These are phyloP conservation scores for Collybia sp. DNA, from an alignment of 768 basidiomycete genomes.

Conservation along the genomic window DNA sequence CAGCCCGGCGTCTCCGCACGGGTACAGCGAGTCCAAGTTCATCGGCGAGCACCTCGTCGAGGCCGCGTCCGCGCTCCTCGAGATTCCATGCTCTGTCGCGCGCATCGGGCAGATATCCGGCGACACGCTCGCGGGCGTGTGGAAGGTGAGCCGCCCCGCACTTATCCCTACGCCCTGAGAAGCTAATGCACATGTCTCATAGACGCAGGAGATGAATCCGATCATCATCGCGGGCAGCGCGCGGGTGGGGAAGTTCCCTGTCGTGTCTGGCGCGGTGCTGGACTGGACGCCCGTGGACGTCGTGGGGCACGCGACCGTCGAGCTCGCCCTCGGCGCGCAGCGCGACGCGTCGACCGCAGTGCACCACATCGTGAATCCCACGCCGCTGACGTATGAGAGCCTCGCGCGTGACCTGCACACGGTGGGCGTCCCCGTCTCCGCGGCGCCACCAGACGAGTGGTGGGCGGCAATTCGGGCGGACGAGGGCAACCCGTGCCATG, in stretches of 20 bases:
- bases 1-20: conserved; percentile 5
- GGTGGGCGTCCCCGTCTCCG: background rate
- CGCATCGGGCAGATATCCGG: conserved; percentile 8
- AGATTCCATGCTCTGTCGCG: conserved; percentile 8
- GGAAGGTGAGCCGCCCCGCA: conserved; percentile 4
- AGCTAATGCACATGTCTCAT: background rate
- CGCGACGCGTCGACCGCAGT: background rate
- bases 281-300: conserved; percentile 9
- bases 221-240: conserved; percentile 9
- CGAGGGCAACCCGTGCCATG: conserved; percentile 7
- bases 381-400: background rate
- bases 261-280: background rate
- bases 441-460: conserved; percentile 6
- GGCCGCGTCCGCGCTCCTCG: conserved; percentile 5
- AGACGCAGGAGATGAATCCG: conserved; percentile 10
- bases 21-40: conserved; percentile 11
- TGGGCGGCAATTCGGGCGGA: conserved; percentile 6
- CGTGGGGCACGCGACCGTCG: conserved; percentile 6
- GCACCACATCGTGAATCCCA: background rate
- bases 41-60: conserved; percentile 6
- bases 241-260: conserved; percentile 8
- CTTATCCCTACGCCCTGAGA: background rate
- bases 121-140: conserved; percentile 4
- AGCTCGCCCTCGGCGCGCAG: conserved; percentile 4
- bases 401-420: background rate